These are phyloP conservation scores for Tanacetum coccineum DNA, from an alignment of 129 eudicot species.

Conservation along the genomic window DNA sequence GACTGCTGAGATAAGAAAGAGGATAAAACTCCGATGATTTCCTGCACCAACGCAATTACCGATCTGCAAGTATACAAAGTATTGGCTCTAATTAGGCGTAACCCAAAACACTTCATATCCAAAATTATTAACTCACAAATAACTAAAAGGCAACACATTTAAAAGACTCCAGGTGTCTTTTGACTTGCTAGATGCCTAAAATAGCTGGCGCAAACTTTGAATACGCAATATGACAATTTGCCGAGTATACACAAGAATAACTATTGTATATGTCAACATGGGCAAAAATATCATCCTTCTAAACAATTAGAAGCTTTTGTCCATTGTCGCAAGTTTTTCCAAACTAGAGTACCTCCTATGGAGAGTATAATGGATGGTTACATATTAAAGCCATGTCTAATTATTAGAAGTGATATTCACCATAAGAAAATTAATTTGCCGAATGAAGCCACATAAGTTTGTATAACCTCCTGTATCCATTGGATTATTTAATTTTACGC, in stretches of 20 bases:
- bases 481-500: neutral
- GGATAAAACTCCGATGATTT: constrained; percentile 69
- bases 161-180: neutral
- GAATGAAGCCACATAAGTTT: too few species aligned
- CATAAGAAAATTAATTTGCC: too few species aligned
- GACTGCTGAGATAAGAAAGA: constrained; percentile 77
- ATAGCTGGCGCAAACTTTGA: too few species aligned
- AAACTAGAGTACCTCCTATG: neutral
- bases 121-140: too few species aligned
- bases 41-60: constrained; percentile 96
- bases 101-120: too few species aligned
- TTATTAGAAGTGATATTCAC: too few species aligned
- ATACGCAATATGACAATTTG: too few species aligned
- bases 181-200: too few species aligned
- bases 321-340: neutral
- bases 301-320: neutral
- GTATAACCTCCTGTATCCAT: too few species aligned
- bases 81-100: neutral
- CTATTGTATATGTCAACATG: neutral
- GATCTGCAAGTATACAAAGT: constrained; percentile 44
- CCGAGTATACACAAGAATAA: too few species aligned
- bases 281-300: neutral
- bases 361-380: neutral
- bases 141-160: too few species aligned
- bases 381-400: neutral